Percentiles rank a stretch among this genome's conserved stretches.
Conservation (phyloP, 139 green algal species). For the Astrephomene gubernaculifera region DNA sequence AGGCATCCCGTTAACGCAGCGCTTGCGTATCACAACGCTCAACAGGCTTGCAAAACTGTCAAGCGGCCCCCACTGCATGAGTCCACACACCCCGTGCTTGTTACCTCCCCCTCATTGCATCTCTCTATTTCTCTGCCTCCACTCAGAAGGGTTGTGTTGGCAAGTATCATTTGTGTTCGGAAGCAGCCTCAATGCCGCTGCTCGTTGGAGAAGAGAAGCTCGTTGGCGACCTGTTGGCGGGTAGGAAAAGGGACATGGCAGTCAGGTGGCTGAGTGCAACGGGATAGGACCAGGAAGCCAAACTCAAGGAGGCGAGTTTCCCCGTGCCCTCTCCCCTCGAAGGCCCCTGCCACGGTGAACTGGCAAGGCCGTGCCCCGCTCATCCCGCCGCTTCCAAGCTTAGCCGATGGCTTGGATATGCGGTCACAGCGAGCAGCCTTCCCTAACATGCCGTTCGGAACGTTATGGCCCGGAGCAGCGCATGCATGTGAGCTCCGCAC, state of each 20-base stretch:
- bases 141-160: not conserved
- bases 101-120: not conserved
- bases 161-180: not conserved
- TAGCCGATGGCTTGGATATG: not conserved
- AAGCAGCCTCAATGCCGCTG: not conserved
- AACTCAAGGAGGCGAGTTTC: not conserved
- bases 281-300: not conserved
- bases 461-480: no score
- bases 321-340: not conserved
- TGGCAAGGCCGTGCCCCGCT: no score
- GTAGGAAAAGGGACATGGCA: not conserved
- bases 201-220: slow-evolving; percentile 8
- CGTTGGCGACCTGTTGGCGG: slow-evolving; percentile 6
- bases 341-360: no score
- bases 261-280: not conserved
- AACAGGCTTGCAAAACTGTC: no score
- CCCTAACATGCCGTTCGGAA: not conserved
- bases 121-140: not conserved
- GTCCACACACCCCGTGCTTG: not conserved
- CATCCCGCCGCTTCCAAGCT: not conserved
- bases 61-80: not conserved
- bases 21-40: not conserved
- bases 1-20: not conserved
- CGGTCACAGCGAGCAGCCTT: not conserved
- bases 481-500: no score